Evolutionary conservation across 2,329 filamentous ascomycete genomes (phyloP), one percentile per base, ranked within the genome.

Genomic region (Aspergillus fumigatus): DNA sequence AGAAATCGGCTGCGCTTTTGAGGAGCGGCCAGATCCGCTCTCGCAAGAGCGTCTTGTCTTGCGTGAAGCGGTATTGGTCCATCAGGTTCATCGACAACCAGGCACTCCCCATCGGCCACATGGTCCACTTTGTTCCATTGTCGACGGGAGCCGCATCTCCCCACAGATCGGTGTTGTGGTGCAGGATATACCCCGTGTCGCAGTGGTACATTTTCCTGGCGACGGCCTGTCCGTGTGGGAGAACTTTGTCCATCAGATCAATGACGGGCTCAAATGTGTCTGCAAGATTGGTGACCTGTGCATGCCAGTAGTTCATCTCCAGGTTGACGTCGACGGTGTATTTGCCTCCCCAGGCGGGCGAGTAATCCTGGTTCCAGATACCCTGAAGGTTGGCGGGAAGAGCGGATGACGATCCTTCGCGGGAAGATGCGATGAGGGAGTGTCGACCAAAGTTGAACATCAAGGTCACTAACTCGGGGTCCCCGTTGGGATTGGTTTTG

Each of bases 231-330:
- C 83, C 83, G 62, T 61, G 59, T 29, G 27, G 57, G 57, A 62
- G 53, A 53, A 72, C 69, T 1, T 65, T 61, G 10, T 77, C 71
- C 4, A 80, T 64, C 1, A 77, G 65, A 17, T 73, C 70, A 21
- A 80, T 75, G 0, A 82, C 55, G 0, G 78, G 76, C 1, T 70
- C 55, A 10, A 77, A 70, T 0, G 70, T 74, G 11, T 77, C 75
- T 0, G 35, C 77, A 52, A 80, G 74, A 0, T 81, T 72, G 0
- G 80, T 83, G 52, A 83, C 79, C 29, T 83, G 79, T 0, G 78
- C 76, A 0, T 70, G 73, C 83, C 83, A 86, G 60, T 85, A 79
- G 57, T 85, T 85, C 83, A 85, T 85, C 59, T 86, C 80, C 0
- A 85, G 57, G 54, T 85, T 85, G 61, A 86, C 84, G 58, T 85